phyloP scores from a whole-genome alignment of 2,329 filamentous ascomycete genomes.

The Emergomyces africanus region DNA sequence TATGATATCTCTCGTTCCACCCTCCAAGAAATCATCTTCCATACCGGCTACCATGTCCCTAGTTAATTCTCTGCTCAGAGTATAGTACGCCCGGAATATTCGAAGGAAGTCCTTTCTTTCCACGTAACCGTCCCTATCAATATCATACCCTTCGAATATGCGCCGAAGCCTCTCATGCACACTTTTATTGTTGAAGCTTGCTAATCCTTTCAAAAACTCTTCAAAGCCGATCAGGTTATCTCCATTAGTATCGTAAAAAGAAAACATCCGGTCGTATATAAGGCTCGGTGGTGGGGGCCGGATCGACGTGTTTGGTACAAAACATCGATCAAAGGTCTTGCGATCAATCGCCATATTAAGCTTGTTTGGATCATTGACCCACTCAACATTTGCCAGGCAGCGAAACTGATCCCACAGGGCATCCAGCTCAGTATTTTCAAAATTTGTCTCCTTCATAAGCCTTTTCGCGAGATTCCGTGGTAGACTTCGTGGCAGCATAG shows the following conservation, averaged over 20 bases:
- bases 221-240: constrained; percentile 85
- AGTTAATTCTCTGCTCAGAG: constrained; percentile 79
- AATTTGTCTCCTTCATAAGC: constrained; percentile 57
- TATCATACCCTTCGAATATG: constrained; percentile 81
- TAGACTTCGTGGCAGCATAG: constrained; percentile 55
- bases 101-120: constrained; percentile 76
- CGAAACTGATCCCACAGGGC: constrained; percentile 96
- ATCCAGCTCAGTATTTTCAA: constrained; percentile 79
- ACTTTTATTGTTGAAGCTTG: constrained; percentile 46
- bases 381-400: constrained; percentile 79
- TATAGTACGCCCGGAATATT: constrained; percentile 86
- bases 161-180: constrained; percentile 54
- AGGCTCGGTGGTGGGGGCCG: constrained; percentile 70
- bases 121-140: constrained; percentile 77
- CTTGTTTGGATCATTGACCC: constrained; percentile 65
- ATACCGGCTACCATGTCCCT: constrained; percentile 67
- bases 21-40: constrained; percentile 64
- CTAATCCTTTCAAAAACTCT: constrained; percentile 77
- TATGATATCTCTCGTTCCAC: constrained; percentile 63
- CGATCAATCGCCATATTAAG: constrained; percentile 78
- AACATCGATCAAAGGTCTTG: constrained; percentile 81
- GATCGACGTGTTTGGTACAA: constrained; percentile 73
- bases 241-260: constrained; percentile 85
- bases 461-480: constrained; percentile 54
- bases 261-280: constrained; percentile 92